Evolutionary conservation across 345 rosid genomes (phyloP), one percentile per base, ranked within the genome.

Genomic region (Linum trigynum): DNA sequence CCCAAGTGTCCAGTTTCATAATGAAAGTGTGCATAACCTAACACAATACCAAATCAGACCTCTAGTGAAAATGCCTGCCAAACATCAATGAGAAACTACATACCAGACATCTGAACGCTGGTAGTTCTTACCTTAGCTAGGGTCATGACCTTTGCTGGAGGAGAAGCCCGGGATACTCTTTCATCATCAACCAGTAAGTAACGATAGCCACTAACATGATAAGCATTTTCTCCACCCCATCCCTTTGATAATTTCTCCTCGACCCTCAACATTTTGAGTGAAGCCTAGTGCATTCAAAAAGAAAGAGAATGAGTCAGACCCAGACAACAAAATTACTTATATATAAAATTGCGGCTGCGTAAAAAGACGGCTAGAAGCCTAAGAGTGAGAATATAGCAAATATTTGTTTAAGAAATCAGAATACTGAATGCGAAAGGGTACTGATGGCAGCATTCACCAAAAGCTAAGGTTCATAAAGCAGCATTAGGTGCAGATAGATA

Each of bases 151-250:
- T 94, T 94, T 71, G 79, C 87, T 9, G 97, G 73, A 2, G 99
- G 99, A 65, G 99, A 86, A 61, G 91, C 87, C 76, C 97, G 81
- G 68, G 97, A 94, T 64, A 84, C 75, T 77, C 85, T 77, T 76
- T 83, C 87, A 73, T 78, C 84, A 67, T 90, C 99, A 72, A 85
- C 77, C 38, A 94, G 82, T 76, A 90, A 81, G 80, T 94, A 94
- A 4, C 99, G 97, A 72, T 94, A 90, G 9, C 97, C 97, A 69
- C 83, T 68, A 42, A 88, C 92, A 69, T 94, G 99, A 78, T 94
- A 90, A 3, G 97, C 92, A 81, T 90, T 94, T 88, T 94, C 95
- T 39, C 99, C 97, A 72, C 87, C 96, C 99, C 99, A 94, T 65
- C 91, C 99, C 80, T 84, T 90, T 14, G 99, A 84, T 61, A 94